Percentiles rank a stretch among this genome's conserved stretches.
phyloP scores from a whole-genome alignment of 1,284 basidiomycete species.

The Mycosarcoma maydis region DNA sequence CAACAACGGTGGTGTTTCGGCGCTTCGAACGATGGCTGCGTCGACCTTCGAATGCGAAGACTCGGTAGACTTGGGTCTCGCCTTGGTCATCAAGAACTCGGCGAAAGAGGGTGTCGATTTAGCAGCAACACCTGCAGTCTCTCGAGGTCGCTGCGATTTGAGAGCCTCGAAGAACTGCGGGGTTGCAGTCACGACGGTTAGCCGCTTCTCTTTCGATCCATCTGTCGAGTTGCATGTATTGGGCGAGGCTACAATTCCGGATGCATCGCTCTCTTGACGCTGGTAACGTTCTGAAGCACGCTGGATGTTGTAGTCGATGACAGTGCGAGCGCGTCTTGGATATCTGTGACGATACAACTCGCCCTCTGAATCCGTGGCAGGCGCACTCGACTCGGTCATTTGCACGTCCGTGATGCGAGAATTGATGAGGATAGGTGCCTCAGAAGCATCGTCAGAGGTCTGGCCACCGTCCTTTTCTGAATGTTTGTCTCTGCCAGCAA shows the following conservation, averaged over 20 bases:
- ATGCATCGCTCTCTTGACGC: not conserved
- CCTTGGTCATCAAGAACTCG: slow-evolving; percentile 15
- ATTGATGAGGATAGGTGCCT: slow-evolving; percentile 8
- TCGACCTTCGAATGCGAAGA: not conserved
- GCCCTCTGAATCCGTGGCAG: slow-evolving; percentile 15
- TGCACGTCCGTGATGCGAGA: slow-evolving; percentile 3
- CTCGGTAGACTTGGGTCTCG: not conserved
- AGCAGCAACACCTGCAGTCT: not conserved
- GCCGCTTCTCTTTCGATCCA: not conserved
- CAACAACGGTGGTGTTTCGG: not conserved
- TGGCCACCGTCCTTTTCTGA: not conserved
- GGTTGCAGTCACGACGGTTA: slow-evolving; percentile 7
- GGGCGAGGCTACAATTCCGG: not conserved
- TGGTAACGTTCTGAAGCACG: slow-evolving; percentile 24
- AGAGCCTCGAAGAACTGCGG: slow-evolving; percentile 25
- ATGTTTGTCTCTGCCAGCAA: not conserved
- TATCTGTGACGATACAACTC: slow-evolving; percentile 22
- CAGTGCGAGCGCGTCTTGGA: slow-evolving; percentile 25
- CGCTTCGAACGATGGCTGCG: not conserved
- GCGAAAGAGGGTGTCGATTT: slow-evolving; percentile 4
- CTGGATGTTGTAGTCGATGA: slow-evolving; percentile 33
- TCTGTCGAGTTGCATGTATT: not conserved
- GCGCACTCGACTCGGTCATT: slow-evolving; percentile 8
- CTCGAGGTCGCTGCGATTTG: too few species aligned
- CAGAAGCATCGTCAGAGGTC: slow-evolving; percentile 5